Percentiles rank a stretch among this genome's conserved stretches.
These are phyloP conservation scores for Liquidambar formosana DNA, from an alignment of 164 flowering plant genomes.

Conservation along the genomic window DNA sequence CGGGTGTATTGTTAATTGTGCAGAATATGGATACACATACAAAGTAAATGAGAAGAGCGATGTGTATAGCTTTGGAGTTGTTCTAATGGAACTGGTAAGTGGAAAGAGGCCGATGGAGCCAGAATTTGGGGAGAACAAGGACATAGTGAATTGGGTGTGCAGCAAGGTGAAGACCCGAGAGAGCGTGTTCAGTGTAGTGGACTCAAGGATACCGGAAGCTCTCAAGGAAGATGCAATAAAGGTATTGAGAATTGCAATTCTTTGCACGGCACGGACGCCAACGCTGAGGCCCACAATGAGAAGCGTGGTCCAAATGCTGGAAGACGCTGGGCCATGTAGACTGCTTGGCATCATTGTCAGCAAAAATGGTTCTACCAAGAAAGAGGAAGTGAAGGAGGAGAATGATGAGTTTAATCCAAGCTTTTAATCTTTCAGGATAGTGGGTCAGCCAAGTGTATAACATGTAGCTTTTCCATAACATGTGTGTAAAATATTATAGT, in stretches of 20 bases:
- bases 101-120: conserved; percentile 64
- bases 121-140: conserved; percentile 54
- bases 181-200: conserved; percentile 40
- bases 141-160: conserved; percentile 53
- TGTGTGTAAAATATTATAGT: too few species aligned
- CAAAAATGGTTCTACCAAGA: conserved; percentile 22
- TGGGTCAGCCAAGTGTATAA: too few species aligned
- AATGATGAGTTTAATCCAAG: background rate
- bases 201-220: conserved; percentile 31
- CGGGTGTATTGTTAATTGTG: conserved; percentile 9
- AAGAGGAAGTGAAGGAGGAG: conserved; percentile 7
- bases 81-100: conserved; percentile 68
- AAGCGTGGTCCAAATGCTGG: conserved; percentile 56
- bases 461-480: too few species aligned
- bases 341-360: conserved; percentile 29
- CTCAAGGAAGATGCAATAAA: conserved; percentile 45
- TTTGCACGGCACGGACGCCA: conserved; percentile 47
- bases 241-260: conserved; percentile 46
- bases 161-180: conserved; percentile 38
- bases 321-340: conserved; percentile 41
- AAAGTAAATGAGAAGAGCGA: conserved; percentile 74
- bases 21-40: conserved; percentile 63
- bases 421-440: too few species aligned
- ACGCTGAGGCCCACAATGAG: conserved; percentile 49
- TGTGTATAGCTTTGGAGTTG: conserved; percentile 71